phyloP scores from a whole-genome alignment of 306 rosid genomes.

The Aeschynomene evenia region DNA sequence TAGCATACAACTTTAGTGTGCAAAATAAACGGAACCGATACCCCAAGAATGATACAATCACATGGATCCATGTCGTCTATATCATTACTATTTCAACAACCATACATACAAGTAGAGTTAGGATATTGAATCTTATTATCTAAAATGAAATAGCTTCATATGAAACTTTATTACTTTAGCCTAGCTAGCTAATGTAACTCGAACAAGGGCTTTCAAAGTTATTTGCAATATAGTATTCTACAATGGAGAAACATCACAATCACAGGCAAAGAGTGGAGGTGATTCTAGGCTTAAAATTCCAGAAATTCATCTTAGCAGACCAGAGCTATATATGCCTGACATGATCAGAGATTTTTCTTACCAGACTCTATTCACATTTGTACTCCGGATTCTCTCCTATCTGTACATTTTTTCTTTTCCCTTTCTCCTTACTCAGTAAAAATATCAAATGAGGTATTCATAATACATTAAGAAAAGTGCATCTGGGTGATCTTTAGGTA shows the following conservation, averaged over 20 bases:
- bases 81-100: constrained; percentile 5
- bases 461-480: constrained; percentile 84
- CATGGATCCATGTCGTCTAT: background rate
- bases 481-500: constrained; percentile 89
- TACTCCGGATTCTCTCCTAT: constrained; percentile 43
- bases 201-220: constrained; percentile 19
- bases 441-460: constrained; percentile 68
- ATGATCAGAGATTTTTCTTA: constrained; percentile 42
- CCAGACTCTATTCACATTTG: constrained; percentile 75
- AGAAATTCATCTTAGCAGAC: constrained; percentile 30
- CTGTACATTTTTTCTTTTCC: constrained; percentile 50
- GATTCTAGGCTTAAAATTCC: constrained; percentile 24
- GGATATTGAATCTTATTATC: constrained; percentile 1
- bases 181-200: background rate
- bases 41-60: background rate
- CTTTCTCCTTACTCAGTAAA: constrained; percentile 5
- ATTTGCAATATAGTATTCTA: constrained; percentile 20
- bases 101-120: background rate
- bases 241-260: constrained; percentile 12
- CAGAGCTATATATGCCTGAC: constrained; percentile 18
- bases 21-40: background rate
- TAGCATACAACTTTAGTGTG: background rate
- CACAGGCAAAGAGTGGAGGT: constrained; percentile 5
- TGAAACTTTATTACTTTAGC: background rate
- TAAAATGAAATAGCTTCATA: constrained; percentile 10